Percentiles rank a stretch among this genome's conserved stretches.
Evolutionary conservation across 495 filamentous ascomycete species (phyloP).

Genomic region (Viridothelium virens): DNA sequence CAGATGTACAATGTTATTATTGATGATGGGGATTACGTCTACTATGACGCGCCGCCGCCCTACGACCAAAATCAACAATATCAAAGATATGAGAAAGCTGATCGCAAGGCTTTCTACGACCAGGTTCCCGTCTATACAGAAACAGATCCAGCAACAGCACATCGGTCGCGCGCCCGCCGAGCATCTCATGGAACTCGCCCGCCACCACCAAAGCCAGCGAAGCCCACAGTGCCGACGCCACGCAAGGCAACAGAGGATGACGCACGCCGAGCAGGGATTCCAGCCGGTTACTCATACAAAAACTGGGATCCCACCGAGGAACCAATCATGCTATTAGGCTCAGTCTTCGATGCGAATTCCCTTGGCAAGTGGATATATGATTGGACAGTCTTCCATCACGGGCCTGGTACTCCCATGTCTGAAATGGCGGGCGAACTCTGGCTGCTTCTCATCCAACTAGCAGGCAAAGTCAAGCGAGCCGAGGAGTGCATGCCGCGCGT

Average conservation of each 20-base stretch:
- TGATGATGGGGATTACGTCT: conserved; percentile 28
- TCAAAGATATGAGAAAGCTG: conserved; percentile 26
- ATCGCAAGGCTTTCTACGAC: conserved; percentile 34
- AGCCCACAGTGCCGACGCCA: conserved; percentile 32
- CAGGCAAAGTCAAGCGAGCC: conserved; percentile 88
- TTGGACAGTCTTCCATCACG: conserved; percentile 94
- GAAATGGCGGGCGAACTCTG: conserved; percentile 93
- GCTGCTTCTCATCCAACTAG: conserved; percentile 91
- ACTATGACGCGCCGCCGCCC: conserved; percentile 35
- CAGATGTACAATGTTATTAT: conserved; percentile 29
- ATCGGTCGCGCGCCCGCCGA: conserved; percentile 27
- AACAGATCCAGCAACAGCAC: conserved; percentile 21
- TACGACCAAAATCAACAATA: conserved; percentile 36
- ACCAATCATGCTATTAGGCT: conserved; percentile 86
- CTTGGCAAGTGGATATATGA: conserved; percentile 99
- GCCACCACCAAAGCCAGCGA: conserved; percentile 25
- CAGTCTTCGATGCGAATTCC: conserved; percentile 95
- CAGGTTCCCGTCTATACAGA: conserved; percentile 38
- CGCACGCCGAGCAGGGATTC: conserved; percentile 72
- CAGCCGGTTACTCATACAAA: conserved; percentile 87
- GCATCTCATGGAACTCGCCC: conserved; percentile 33
- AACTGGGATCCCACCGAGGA: conserved; percentile 97
- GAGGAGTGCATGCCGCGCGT: conserved; percentile 74
- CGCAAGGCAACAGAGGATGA: conserved; percentile 79
- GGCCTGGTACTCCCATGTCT: conserved; percentile 74